Conservation (phyloP, 768 basidiomycete genomes). For the Russula dissimulans region DNA sequence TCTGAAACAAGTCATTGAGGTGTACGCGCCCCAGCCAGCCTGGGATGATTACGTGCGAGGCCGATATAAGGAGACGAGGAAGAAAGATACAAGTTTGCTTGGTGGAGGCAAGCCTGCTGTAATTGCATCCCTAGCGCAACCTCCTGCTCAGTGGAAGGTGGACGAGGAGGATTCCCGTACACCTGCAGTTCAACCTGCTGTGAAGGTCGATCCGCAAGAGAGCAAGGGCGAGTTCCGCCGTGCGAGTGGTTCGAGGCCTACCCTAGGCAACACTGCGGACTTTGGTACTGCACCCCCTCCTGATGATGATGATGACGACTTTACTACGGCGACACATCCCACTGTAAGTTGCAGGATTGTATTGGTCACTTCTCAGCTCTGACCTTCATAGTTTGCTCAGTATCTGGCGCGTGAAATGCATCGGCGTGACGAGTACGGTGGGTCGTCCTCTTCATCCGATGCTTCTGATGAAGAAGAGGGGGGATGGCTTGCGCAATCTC, state of each 20-base stretch:
- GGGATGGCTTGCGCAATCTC: slow-evolving; percentile 74
- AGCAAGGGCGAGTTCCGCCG: slow-evolving; percentile 53
- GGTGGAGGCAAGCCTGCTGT: slow-evolving; percentile 80
- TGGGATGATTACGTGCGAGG: slow-evolving; percentile 91
- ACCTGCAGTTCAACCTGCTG: slow-evolving; percentile 4
- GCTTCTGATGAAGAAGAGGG: slow-evolving; percentile 57
- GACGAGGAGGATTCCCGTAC: slow-evolving; percentile 39
- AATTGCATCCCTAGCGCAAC: slow-evolving; percentile 18
- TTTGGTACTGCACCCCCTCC: slow-evolving; percentile 46
- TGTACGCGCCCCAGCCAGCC: slow-evolving; percentile 62
- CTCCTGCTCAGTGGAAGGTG: slow-evolving; percentile 49
- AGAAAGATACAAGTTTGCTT: slow-evolving; percentile 65
- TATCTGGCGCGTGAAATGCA: slow-evolving; percentile 72
- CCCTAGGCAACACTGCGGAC: slow-evolving; percentile 49
- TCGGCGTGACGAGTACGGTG: slow-evolving; percentile 47
- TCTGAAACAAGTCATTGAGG: slow-evolving; percentile 51
- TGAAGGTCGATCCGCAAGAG: slow-evolving; percentile 21
- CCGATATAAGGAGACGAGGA: slow-evolving; percentile 78
- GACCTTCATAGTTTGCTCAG: slow-evolving; percentile 53
- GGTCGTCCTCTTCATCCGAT: slow-evolving; percentile 36
- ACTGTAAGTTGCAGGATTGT: slow-evolving; percentile 27
- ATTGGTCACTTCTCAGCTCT: neutral
- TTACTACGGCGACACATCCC: slow-evolving; percentile 35
- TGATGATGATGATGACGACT: slow-evolving; percentile 37
- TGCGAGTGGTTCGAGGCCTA: slow-evolving; percentile 33